Evolutionary conservation across 2,329 filamentous ascomycete species (phyloP), one percentile per base, ranked within the genome.

Genomic region (Pyrenophora tritici-repentis): DNA sequence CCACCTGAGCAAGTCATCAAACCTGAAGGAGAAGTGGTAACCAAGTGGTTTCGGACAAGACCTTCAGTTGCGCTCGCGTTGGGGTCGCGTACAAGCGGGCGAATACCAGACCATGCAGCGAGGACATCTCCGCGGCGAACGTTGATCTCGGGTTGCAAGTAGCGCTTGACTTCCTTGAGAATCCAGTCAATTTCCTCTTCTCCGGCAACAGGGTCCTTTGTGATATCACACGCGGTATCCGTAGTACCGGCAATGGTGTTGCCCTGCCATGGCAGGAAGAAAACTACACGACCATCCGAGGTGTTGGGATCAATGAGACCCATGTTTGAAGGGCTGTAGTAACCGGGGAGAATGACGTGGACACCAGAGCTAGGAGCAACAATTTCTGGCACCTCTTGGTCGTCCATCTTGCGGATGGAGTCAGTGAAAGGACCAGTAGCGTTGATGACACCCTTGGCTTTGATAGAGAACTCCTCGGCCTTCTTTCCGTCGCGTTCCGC

Each of bases 201-300:
- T 24, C 87, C 86, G 7, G 91, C 88, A 26, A 91, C 61, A 1
- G 91, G 91, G 64, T 93, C 88, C 34, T 81, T 79, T 4, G 83
- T 83, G 60, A 96, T 90, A 24, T 81, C 77, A 32, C 87, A 88
- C 3, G 90, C 86, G 33, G 88, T 86, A 69, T 95, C 91, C 6
- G 90, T 95, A 4, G 91, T 95, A 55, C 91, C 91, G 38, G 90
- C 91, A 67, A 95, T 94, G 12, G 90, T 95, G 76, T 94, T 94
- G 41, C 90, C 90, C 76, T 95, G 90, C 91, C 91, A 95, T 17
- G 91, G 91, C 34, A 95, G 81, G 81, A 96, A 95, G 83, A 95
- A 95, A 68, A 95, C 93, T 42, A 95, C 91, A 70, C 91, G 85
- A 16, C 91, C 91, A 68, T 95, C 91, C 1, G 90, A 95, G 2